Base-by-base conservation (phyloP, 495 filamentous ascomycete genomes). In the Penicillium egyptiacum region DNA sequence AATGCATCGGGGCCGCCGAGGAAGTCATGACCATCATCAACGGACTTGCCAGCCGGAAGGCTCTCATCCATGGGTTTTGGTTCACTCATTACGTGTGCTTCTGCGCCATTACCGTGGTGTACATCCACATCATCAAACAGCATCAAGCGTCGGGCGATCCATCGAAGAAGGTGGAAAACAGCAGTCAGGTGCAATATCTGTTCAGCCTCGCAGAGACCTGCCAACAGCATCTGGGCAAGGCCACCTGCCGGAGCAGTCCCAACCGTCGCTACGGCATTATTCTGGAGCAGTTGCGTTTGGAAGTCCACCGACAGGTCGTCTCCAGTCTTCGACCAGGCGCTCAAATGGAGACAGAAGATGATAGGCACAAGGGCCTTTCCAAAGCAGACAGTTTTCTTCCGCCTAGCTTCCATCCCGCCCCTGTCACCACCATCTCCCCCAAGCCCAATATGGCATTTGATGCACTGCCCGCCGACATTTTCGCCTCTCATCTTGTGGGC, bases 191-290 rank as follows among this genome's bases (percentile, higher is more conserved):
- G 22, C 43, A 45, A 45, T 45, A 45, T 45, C 22, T 45, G 20
- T 45, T 45, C 43, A 45, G 43, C 43, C 43, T 45, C 9, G 43
- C 43, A 5, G 43, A 45, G 43, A 45, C 43, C 43, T 45, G 43
- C 14, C 43, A 45, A 26, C 43, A 45, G 19, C 43, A 45, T 26
- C 14, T 45, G 14, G 22, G 43, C 8, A 45, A 45, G 22, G 43
- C 43, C 43, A 45, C 43, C 43, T 45, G 4, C 3, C 43, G 11
- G 23, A 45, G 43, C 22, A 45, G 43, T 26, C 43, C 43, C 11
- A 45, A 26, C 23, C 43, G 43, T 28, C 43, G 43, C 20, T 45
- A 45, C 14, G 43, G 43, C 9, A 45, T 45, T 28, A 45, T 45
- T 28, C 22, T 45, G 22, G 43, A 45, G 43, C 43, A 45, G 23